Evolutionary conservation across 768 basidiomycete species (phyloP), one percentile per base, ranked within the genome.

Genomic region (Pleurotus citrinopileatus): DNA sequence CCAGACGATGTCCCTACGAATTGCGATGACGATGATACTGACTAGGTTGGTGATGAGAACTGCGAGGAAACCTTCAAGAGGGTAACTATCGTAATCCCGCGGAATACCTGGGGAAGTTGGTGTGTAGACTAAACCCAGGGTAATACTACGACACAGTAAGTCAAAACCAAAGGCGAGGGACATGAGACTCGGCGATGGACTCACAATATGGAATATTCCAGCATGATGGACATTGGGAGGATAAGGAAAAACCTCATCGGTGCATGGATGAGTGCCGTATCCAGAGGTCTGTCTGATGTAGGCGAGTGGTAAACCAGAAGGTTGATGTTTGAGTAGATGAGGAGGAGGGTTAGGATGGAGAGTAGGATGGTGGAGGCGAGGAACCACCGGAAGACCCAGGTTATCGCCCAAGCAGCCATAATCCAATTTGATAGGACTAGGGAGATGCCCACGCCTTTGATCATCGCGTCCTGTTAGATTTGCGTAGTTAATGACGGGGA

Each of bases 181-280:
- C 43, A 54, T n/a, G 20, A 26, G n/a, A 40, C 0, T 36, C 17
- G 9, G 7, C 3, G 46, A 32, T 17, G 10, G 7, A 57, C 83
- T 70, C 54, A 89, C 82, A 75, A 88, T 44, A 81, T 82, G 61
- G 66, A 78, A 52, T 78, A 62, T 0, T 80, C 76, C 56, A 91
- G 84, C 54, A 88, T 70, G 29, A 88, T 70, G 3, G 68, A 69
- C 23, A 86, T 65, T 2, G 82, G 80, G 2, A 86, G 64, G 25
- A 77, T 67, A 36, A 80, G 66, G 65, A 87, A 87, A 55, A 92
- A 84, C 2, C 90, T 78, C 51, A 96, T 73, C 0, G 95, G 95
- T 0, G 90, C 89, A 60, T 97, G 94, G 53, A 97, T 90, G 59
- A 95, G 84, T 0, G 85, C 76, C 28, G 82, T 83, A 66, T 94